Conservation (phyloP, 2,329 filamentous ascomycete species). For the Meredithiella fracta region DNA sequence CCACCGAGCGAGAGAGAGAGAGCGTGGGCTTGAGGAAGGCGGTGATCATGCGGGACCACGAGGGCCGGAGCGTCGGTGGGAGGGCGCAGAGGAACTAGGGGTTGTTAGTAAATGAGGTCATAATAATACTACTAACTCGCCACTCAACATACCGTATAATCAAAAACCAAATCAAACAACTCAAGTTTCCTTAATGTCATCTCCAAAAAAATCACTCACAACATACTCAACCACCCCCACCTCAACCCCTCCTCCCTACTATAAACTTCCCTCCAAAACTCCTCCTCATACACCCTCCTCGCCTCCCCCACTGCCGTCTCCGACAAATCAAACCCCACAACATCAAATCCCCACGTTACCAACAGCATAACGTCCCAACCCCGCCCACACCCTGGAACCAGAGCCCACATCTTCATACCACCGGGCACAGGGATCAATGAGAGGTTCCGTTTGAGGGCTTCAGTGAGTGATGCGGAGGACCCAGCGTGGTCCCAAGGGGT, state of each 20-base stretch:
- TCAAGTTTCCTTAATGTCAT: constrained; percentile 35
- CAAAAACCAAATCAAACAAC: constrained; percentile 49
- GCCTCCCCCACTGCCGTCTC: constrained; percentile 28
- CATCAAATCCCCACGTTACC: constrained; percentile 59
- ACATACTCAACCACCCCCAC: constrained; percentile 33
- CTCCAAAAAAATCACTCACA: constrained; percentile 49
- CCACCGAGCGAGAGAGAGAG: constrained; percentile 50
- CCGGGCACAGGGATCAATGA: not conserved
- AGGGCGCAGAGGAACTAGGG: constrained; percentile 46
- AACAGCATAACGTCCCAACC: constrained; percentile 70
- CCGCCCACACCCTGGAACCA: constrained; percentile 68
- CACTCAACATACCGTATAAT: constrained; percentile 51
- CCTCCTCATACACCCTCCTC: constrained; percentile 24
- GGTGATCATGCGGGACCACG: constrained; percentile 37
- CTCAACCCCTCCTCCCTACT: constrained; percentile 25
- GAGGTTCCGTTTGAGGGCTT: constrained; percentile 27
- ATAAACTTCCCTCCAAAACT: constrained; percentile 9
- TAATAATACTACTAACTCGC: not conserved
- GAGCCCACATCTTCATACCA: constrained; percentile 32
- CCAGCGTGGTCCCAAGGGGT: constrained; percentile 41
- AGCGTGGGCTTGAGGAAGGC: constrained; percentile 33
- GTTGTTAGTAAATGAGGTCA: not conserved
- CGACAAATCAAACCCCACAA: constrained; percentile 56
- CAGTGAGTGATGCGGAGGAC: constrained; percentile 36
- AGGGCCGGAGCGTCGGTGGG: constrained; percentile 33